Evolutionary conservation across 495 filamentous ascomycete genomes (phyloP), one percentile per base, ranked within the genome.

Genomic region (Aspergillus ellipticus): DNA sequence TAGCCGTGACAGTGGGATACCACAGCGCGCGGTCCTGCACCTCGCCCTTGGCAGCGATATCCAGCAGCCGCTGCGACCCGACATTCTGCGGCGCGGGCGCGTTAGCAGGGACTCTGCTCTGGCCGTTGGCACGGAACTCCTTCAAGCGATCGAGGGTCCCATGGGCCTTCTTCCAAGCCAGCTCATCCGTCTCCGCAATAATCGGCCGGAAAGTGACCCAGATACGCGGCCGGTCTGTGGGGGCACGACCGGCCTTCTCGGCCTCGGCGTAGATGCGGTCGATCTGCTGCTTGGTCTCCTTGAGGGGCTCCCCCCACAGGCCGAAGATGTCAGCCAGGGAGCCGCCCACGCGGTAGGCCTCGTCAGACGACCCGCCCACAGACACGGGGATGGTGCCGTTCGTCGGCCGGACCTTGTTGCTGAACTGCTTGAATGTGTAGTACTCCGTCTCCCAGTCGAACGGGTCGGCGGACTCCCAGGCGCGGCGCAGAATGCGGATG

Each of bases 141-240:
- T 67, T 68, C 16, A 81, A 58, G 5, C 63, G 56, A 41, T 77
- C 75, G 26, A 82, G 69, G 0, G 74, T 80, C 28, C 66, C 67
- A 46, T 81, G 71, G 3, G 79, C 78, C 63, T 79, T 81, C 0
- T 62, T 71, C 78, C 79, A 82, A 10, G 79, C 78, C 21, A 82
- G 66, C 26, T 82, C 79, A 19, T 81, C 78, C 0, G 79, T 81
- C 64, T 80, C 77, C 2, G 79, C 79, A 7, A 75, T 57, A 49
- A 82, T 82, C 17, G 79, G 79, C 15, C 79, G 71, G 71, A 81
- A 81, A 4, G 79, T 80, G 4, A 82, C 79, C 79, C 79, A 82
- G 57, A 82, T 79, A 2, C 77, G 71, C 6, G 79, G 79, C 3
- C 72, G 61, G 50, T 81, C 76, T 3, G 54, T 56, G 20, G 57